Evolutionary conservation across 352 stramenopile genomes (phyloP).

Genomic region (Globisporangium recalcitrans): DNA sequence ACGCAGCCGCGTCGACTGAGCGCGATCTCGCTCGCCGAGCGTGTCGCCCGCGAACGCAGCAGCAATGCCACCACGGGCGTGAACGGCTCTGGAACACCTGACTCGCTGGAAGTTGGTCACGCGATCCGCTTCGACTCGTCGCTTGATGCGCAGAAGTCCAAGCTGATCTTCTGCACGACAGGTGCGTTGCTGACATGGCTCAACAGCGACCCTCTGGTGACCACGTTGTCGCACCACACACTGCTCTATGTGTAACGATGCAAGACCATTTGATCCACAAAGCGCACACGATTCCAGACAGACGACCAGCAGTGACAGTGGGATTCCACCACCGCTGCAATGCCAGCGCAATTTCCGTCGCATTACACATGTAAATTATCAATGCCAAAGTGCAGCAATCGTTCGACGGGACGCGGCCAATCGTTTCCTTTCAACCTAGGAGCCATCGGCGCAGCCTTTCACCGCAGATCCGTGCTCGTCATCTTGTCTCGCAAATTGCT

Average conservation of each 20-base stretch:
- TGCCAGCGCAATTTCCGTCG: background rate
- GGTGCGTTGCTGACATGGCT: slow-evolving; percentile 88
- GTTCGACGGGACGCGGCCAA: background rate
- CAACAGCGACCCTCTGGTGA: slow-evolving; percentile 66
- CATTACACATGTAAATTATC: background rate
- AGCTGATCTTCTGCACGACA: slow-evolving; percentile 97
- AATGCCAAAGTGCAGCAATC: background rate
- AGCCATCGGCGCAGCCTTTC: background rate
- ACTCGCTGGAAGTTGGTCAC: slow-evolving; percentile 78
- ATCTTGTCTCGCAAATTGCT: slow-evolving; percentile 50
- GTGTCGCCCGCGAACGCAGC: slow-evolving; percentile 81
- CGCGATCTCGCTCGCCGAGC: slow-evolving; percentile 86
- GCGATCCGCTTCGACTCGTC: slow-evolving; percentile 89
- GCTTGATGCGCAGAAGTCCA: slow-evolving; percentile 70
- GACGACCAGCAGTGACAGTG: too few relatives aligned
- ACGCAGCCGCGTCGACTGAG: slow-evolving; percentile 93
- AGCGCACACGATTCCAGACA: too few relatives aligned
- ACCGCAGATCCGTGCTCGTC: slow-evolving; percentile 46
- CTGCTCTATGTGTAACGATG: too few relatives aligned
- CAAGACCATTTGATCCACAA: too few relatives aligned
- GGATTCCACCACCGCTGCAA: too few relatives aligned
- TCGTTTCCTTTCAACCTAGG: background rate
- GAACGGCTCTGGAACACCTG: slow-evolving; percentile 1
- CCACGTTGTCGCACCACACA: too few relatives aligned
- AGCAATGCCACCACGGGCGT: slow-evolving; percentile 37